Base-by-base conservation (phyloP, 768 basidiomycete genomes). In the Daedalea quercina region DNA sequence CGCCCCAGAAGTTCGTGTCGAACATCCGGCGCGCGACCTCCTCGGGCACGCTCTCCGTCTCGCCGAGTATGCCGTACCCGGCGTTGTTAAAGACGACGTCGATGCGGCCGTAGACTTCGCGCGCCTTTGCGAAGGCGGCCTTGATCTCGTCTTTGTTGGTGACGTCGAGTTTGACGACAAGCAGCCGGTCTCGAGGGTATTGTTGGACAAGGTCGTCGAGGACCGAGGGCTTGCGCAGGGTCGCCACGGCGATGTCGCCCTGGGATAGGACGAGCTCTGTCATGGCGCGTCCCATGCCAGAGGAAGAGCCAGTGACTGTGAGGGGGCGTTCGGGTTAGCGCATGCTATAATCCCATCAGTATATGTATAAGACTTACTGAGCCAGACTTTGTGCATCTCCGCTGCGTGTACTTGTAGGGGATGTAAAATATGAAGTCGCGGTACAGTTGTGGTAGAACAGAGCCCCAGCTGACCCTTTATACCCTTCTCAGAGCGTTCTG, bases 11-110 rank as follows among this genome's bases (percentile, higher is more conserved):
- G 50, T 61, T 53, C 12, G 56, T 51, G 28, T 64, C 63, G 48
- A 64, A 58, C 57, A 60, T 3, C 22, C 37, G 20, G n/a, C 53
- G 47, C 3, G 56, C 61, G 26, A 37, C 33, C 9, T 52, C 57
- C 13, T 57, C 57, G 23, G 41, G 7, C 17, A 24, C 43, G 40
- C 41, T 33, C 42, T 63, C 60, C 31, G 54, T 23, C 42, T 62
- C 62, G 9, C 52, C 51, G 17, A 56, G 13, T 9, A 53, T 19
- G 0, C 23, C 15, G 41, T 55, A 57, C 6, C 61, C 62, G 3
- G 60, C 62, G 24, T 63, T 63, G 51, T 58, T 63, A 48, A 57
- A 57, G 12, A 63, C 58, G 19, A 63, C 53, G 44, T 63, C 61
- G 34, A 63, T 26, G 11, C 54, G 51, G 11, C 56, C 60, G 47